phyloP scores from a whole-genome alignment of 352 stramenopile genomes.

The Phytopythium aichiense region DNA sequence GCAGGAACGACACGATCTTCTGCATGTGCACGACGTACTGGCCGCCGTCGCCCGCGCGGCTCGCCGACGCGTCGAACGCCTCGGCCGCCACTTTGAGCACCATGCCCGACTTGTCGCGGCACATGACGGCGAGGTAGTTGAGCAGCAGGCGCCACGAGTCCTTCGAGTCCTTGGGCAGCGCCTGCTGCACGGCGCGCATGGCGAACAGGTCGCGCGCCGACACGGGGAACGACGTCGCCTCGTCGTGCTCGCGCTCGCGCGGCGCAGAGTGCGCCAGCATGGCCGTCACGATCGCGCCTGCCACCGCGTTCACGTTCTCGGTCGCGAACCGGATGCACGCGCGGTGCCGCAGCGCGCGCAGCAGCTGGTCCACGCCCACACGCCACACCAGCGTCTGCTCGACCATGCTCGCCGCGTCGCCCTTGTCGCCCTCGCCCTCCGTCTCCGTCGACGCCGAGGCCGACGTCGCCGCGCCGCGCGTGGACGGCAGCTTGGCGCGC shows the following conservation, averaged over 20 bases:
- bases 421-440: constrained; percentile 24
- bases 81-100: constrained; percentile 78
- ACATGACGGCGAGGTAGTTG: constrained; percentile 90
- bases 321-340: constrained; percentile 77
- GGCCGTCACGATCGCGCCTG: constrained; percentile 66
- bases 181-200: constrained; percentile 64
- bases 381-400: constrained; percentile 82
- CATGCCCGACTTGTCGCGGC: constrained; percentile 86
- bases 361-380: constrained; percentile 68
- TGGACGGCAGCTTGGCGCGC: constrained; percentile 68
- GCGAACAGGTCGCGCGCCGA: constrained; percentile 74
- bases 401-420: constrained; percentile 26
- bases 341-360: constrained; percentile 76
- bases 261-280: constrained; percentile 82
- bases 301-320: constrained; percentile 85
- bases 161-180: constrained; percentile 67
- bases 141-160: constrained; percentile 82
- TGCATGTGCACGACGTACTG: constrained; percentile 89
- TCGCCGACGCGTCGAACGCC: constrained; percentile 52
- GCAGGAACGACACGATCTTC: constrained; percentile 81
- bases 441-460: background rate
- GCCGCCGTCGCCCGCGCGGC: constrained; percentile 66
- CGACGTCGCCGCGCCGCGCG: constrained; percentile 26
- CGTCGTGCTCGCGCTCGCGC: constrained; percentile 77
- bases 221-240: constrained; percentile 72